Evolutionary conservation across 192 early-diverging fungal genomes (phyloP).

Genomic region (Coemansia aciculifera): DNA sequence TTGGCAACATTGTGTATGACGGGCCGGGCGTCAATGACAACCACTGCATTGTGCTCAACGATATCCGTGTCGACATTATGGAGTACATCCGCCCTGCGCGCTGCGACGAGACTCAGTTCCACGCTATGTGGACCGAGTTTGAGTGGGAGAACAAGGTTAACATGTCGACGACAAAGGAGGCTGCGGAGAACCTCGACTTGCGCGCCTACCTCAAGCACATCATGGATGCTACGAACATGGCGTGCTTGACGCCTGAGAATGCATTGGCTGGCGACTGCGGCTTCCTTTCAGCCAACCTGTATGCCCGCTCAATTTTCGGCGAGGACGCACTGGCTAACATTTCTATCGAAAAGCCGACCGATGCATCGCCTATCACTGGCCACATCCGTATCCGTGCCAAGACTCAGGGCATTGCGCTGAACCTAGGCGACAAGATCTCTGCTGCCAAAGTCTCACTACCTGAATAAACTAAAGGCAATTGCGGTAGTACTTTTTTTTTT

Average conservation of each 20-base stretch:
- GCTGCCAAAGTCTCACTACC: conserved; percentile 45
- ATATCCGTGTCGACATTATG: conserved; percentile 99
- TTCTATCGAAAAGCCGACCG: conserved; percentile 80
- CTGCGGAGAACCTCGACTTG: conserved; percentile 68
- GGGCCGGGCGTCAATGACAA: conserved; percentile 86
- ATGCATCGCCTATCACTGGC: conserved; percentile 77
- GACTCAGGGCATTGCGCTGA: conserved; percentile 97
- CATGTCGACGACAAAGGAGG: conserved; percentile 87
- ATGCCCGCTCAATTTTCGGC: conserved; percentile 94
- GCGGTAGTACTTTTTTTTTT: neutral
- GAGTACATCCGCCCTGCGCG: conserved; percentile 95
- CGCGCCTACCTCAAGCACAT: conserved; percentile 88
- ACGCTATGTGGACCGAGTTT: conserved; percentile 98
- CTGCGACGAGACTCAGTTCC: conserved; percentile 93
- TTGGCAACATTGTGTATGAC: conserved; percentile 98
- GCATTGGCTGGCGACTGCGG: conserved; percentile 93
- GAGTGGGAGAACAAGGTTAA: conserved; percentile 99
- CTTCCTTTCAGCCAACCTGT: conserved; percentile 97
- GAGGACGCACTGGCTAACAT: conserved; percentile 99
- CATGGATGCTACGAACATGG: conserved; percentile 96
- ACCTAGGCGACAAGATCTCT: conserved; percentile 81
- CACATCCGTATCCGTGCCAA: conserved; percentile 98
- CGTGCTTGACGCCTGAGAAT: conserved; percentile 93
- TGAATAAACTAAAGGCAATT: neutral
- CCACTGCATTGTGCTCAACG: conserved; percentile 93